Evolutionary conservation across 352 stramenopile genomes (phyloP).

Genomic region (Globisporangium irregulare): DNA sequence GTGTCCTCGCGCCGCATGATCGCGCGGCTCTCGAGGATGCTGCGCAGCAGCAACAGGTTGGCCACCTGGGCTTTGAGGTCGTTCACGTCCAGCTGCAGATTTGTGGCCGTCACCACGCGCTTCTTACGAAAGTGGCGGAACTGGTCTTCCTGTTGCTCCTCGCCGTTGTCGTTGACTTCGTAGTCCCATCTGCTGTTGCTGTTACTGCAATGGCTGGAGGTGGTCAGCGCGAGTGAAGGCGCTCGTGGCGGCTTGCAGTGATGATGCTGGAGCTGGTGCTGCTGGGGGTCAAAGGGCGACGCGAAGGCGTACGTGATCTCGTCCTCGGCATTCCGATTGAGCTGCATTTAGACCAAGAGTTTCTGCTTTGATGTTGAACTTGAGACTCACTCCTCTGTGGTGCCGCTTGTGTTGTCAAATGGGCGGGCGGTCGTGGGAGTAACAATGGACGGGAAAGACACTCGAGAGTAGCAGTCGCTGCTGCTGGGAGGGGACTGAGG

Average conservation of each 20-base stretch:
- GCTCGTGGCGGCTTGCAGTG: neutral
- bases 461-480: no score
- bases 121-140: conserved; percentile 9
- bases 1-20: conserved; percentile 3
- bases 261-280: neutral
- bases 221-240: neutral
- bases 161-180: neutral
- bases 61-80: conserved; percentile 23
- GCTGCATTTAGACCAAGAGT: neutral
- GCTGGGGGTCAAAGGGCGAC: neutral
- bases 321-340: neutral
- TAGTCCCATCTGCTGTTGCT: neutral
- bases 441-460: neutral
- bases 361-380: neutral
- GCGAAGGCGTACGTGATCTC: conserved; percentile 14
- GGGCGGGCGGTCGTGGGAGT: no score
- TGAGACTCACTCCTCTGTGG: neutral
- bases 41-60: conserved; percentile 15
- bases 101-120: conserved; percentile 5
- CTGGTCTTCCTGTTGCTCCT: neutral
- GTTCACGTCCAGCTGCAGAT: conserved; percentile 21
- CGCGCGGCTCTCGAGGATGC: conserved; percentile 13
- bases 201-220: neutral
- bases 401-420: neutral
- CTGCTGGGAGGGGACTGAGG: no score